These are phyloP conservation scores for Crithidia brevicula DNA, from an alignment of 208 protist genomes.

Conservation along the genomic window DNA sequence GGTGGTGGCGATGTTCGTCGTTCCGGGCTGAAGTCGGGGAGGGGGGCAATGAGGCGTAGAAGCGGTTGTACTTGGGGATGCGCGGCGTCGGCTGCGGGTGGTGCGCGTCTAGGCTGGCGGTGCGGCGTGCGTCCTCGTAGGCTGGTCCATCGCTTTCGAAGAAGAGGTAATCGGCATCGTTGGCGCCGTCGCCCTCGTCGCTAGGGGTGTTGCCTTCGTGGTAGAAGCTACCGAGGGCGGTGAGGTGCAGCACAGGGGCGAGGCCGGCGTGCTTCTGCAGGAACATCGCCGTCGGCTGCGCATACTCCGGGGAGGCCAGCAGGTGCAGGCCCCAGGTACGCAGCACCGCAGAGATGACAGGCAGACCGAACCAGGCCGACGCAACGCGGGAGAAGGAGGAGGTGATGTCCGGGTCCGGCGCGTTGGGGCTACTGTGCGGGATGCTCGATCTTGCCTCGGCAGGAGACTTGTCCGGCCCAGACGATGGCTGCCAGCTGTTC, in stretches of 20 bases:
- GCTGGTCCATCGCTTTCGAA: constrained; percentile 21
- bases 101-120: neutral
- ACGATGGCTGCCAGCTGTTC: no score
- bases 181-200: constrained; percentile 17
- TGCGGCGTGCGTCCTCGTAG: neutral
- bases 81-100: constrained; percentile 18
- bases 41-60: constrained; percentile 36
- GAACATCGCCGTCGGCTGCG: constrained; percentile 66
- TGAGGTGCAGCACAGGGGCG: constrained; percentile 51
- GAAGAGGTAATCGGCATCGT: constrained; percentile 27
- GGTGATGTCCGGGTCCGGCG: constrained; percentile 30
- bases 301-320: constrained; percentile 59
- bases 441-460: neutral
- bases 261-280: constrained; percentile 74
- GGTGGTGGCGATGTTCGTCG: neutral
- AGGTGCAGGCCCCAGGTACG: constrained; percentile 74
- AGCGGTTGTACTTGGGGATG: constrained; percentile 46
- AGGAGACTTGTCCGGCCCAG: neutral
- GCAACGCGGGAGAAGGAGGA: constrained; percentile 57
- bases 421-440: constrained; percentile 23
- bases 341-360: constrained; percentile 54
- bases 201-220: constrained; percentile 22
- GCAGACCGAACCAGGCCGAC: constrained; percentile 64
- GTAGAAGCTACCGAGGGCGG: constrained; percentile 34
- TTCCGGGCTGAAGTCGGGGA: neutral